Percentiles rank a stretch among this genome's conserved stretches.
Evolutionary conservation across 192 early-diverging fungal species (phyloP).

Genomic region (Backusella circina): DNA sequence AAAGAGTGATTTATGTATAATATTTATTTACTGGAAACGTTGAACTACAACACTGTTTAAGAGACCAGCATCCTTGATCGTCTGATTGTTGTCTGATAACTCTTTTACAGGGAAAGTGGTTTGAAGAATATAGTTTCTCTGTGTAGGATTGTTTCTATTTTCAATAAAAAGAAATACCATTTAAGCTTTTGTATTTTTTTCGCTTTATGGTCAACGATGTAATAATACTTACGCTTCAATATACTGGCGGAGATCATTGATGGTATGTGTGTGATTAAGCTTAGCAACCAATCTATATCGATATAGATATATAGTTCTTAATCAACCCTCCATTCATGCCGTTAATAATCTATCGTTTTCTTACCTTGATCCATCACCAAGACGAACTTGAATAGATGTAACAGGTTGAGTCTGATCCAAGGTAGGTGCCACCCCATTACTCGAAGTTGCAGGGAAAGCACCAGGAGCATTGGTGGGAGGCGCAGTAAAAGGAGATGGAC

Average conservation of each 20-base stretch:
- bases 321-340: not conserved
- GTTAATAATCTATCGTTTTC: not conserved
- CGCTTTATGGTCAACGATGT: too few species aligned
- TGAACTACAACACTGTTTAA: constrained; percentile 88
- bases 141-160: constrained; percentile 57
- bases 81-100: constrained; percentile 63
- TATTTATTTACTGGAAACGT: constrained; percentile 29
- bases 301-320: not conserved
- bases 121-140: constrained; percentile 72
- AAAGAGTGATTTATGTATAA: not conserved
- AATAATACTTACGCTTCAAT: constrained; percentile 59
- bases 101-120: constrained; percentile 85
- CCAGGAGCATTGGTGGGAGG: constrained; percentile 28
- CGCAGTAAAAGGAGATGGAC: constrained; percentile 36
- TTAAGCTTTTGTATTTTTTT: too few species aligned
- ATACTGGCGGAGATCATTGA: constrained; percentile 79
- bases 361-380: constrained; percentile 82
- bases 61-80: constrained; percentile 79
- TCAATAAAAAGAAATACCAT: too few species aligned
- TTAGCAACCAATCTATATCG: constrained; percentile 69
- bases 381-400: constrained; percentile 87
- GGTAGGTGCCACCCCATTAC: constrained; percentile 35
- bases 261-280: constrained; percentile 87
- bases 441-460: constrained; percentile 13
- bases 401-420: constrained; percentile 76